phyloP scores from a whole-genome alignment of 2,329 filamentous ascomycete genomes.

The Aureobasidium sp. region DNA sequence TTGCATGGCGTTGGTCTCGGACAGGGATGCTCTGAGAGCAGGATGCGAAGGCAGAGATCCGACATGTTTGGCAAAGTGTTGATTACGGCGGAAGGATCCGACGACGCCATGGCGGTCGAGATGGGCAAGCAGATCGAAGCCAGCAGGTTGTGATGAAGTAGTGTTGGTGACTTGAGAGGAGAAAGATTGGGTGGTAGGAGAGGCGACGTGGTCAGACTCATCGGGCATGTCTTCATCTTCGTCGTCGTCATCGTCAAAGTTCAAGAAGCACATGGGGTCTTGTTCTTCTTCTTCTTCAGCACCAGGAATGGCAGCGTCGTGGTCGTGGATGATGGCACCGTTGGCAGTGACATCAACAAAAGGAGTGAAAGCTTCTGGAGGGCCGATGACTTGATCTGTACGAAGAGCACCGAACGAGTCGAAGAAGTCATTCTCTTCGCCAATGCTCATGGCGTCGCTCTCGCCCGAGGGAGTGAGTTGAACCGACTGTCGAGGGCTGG shows the following conservation, averaged over 20 bases:
- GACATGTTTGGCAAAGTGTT: conserved; percentile 41
- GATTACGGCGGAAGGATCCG: conserved; percentile 63
- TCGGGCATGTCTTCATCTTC: conserved; percentile 45
- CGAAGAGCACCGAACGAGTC: conserved; percentile 12
- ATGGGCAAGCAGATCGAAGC: conserved; percentile 47
- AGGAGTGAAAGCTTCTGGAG: conserved; percentile 15
- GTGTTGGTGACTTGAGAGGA: conserved; percentile 42
- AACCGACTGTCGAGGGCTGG: conserved; percentile 23
- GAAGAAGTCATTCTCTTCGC: conserved; percentile 7
- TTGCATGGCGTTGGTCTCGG: conserved; percentile 51
- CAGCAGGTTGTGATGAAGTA: conserved; percentile 7
- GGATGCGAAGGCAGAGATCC: conserved; percentile 50
- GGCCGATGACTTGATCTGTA: conserved; percentile 15
- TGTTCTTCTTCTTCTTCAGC: conserved; percentile 41
- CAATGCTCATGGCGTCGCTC: conserved; percentile 14
- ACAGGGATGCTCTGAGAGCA: conserved; percentile 55
- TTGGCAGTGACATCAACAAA: conserved; percentile 15
- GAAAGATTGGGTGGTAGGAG: conserved; percentile 37
- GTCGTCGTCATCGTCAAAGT: conserved; percentile 55
- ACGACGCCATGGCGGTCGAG: conserved; percentile 57
- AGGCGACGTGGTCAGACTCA: conserved; percentile 26
- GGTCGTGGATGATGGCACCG: conserved; percentile 13
- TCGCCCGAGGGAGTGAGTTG: conserved; percentile 15
- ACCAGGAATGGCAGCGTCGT: conserved; percentile 18
- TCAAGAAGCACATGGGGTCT: conserved; percentile 61